Evolutionary conservation across 1,284 basidiomycete genomes (phyloP), one percentile per base, ranked within the genome.

Genomic region (Kwoniella shivajii): DNA sequence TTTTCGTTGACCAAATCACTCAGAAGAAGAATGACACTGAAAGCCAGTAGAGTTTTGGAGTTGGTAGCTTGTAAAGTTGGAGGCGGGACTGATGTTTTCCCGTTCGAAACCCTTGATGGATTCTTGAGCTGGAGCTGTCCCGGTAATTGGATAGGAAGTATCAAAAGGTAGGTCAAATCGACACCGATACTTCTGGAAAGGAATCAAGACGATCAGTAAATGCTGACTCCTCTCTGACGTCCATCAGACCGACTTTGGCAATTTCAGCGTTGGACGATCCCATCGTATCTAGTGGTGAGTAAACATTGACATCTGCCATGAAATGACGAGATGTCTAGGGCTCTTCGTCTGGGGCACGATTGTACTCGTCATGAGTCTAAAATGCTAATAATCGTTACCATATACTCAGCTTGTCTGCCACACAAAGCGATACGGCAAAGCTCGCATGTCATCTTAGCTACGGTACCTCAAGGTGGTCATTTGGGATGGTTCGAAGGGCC

Each of bases 181-280:
- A 7, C 20, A 6, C 7, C 9, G 9, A 26, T 18, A 10, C 13
- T 44, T 20, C 6, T 44, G 13, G 7, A 22, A 39, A 14, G 38
- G 20, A 14, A 11, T 13, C 41, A 6, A 7, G 22, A 24, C 7
- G 7, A 42, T 9, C 18, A 18, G n/a, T 10, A n/a, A 20, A 39
- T 39, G n/a, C n/a, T n/a, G 22, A 20, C n/a, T 47, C 24, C 2
- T 41, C 7, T 22, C n/a, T n/a, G 31, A 22, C 13, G 30, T 42
- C 20, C 24, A 5, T 31, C 42, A 70, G 69, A 29, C 72, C 72
- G 0, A 68, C 89, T 69, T 81, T 97, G 14, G 86, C 87, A 14
- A 82, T 97, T 61, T 92, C 90, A 66, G 84, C 93, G 1, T 83
- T 84, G 27, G 92, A 97, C 74, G 93, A 98, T 76, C 94, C 94